A percentile compares a stretch with the other conserved stretches of the same genome.
Conservation (phyloP, 805 yeast genomes). For the Pichia rugopelliculosa region DNA sequence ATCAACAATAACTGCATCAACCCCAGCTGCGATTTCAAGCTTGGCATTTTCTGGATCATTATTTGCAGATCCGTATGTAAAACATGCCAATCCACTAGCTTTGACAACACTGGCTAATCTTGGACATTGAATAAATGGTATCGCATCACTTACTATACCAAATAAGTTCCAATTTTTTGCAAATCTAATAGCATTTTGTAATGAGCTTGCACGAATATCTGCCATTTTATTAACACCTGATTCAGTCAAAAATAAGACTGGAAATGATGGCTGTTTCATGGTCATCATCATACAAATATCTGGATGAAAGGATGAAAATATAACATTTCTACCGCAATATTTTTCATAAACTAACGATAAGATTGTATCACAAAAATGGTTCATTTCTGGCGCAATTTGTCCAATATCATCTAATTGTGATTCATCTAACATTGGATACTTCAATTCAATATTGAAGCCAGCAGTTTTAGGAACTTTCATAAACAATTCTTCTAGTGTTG, state of each 20-base stretch:
- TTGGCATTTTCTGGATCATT: constrained; percentile 79
- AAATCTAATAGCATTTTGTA: constrained; percentile 87
- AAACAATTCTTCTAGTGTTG: constrained; percentile 79
- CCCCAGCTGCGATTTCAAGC: constrained; percentile 86
- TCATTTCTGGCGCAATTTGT: constrained; percentile 72
- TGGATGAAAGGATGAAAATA: constrained; percentile 91
- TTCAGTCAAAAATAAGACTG: constrained; percentile 84
- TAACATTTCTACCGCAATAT: constrained; percentile 72
- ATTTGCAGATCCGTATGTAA: constrained; percentile 80
- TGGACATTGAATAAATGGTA: constrained; percentile 82
- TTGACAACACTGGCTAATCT: constrained; percentile 87
- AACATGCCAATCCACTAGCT: constrained; percentile 84
- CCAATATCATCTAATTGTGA: constrained; percentile 87
- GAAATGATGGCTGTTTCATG: constrained; percentile 88
- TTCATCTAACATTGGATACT: constrained; percentile 93
- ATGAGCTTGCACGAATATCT: constrained; percentile 77
- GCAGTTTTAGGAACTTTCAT: constrained; percentile 71
- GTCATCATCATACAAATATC: constrained; percentile 82
- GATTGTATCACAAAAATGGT: constrained; percentile 83
- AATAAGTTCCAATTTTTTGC: constrained; percentile 85
- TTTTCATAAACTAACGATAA: constrained; percentile 72
- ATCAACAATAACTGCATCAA: constrained; percentile 97
- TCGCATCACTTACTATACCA: constrained; percentile 87
- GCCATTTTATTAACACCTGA: constrained; percentile 83
- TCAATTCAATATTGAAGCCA: constrained; percentile 91